Conservation (phyloP, 2,329 filamentous ascomycete species). For the Diaporthe velutina region DNA sequence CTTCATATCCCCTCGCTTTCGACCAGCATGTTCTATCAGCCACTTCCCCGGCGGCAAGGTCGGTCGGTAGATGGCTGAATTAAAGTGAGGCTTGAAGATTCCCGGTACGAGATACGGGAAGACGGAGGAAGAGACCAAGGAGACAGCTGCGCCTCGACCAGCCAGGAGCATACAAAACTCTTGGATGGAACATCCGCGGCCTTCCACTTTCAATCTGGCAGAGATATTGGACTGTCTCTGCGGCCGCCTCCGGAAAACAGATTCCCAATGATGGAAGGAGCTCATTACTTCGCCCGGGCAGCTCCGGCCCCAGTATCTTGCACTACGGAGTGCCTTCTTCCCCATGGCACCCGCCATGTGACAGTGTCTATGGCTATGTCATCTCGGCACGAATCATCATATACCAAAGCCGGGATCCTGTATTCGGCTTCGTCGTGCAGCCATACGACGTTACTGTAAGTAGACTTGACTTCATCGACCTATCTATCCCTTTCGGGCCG, state of each 20-base stretch:
- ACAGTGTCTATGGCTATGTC: not conserved
- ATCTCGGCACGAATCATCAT: not conserved
- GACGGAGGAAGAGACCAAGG: not conserved
- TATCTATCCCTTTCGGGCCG: not conserved
- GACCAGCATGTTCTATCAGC: not conserved
- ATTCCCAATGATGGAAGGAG: not conserved
- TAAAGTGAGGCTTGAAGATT: not conserved
- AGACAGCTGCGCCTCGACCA: not conserved
- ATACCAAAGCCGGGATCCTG: not conserved
- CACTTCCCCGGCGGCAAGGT: not conserved
- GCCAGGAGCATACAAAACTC: not conserved
- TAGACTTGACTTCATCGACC: not conserved
- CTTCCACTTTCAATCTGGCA: not conserved
- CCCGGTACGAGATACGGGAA: not conserved
- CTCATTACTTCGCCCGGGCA: slow-evolving; percentile 5
- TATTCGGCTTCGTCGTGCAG: slow-evolving; percentile 2
- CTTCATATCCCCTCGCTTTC: not conserved
- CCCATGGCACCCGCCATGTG: not conserved
- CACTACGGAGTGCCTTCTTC: not conserved
- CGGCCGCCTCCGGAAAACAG: slow-evolving; percentile 12
- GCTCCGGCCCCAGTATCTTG: not conserved
- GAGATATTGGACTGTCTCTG: not conserved
- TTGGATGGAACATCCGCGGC: not conserved
- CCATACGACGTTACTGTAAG: not conserved
- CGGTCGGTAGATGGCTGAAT: not conserved